A percentile compares a stretch with the other conserved stretches of the same genome.
Conservation (phyloP, 2,329 filamentous ascomycete species). For the Aspergillus pseudoglaucus region DNA sequence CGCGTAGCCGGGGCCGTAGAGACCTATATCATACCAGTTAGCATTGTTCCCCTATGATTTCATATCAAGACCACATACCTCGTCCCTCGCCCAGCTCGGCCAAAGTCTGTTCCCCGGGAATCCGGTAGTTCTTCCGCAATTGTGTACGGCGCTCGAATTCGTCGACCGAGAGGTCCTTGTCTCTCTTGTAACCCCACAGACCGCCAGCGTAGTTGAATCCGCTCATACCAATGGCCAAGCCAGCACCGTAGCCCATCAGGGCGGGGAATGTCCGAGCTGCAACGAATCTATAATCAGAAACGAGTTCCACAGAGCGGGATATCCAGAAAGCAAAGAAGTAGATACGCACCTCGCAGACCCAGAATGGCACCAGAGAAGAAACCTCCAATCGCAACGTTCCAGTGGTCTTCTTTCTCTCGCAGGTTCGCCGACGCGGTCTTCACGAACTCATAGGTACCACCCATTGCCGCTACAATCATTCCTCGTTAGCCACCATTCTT, state of each 20-base stretch:
- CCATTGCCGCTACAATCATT: constrained; percentile 55
- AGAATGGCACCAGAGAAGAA: constrained; percentile 68
- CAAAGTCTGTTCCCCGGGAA: constrained; percentile 72
- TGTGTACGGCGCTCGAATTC: constrained; percentile 72
- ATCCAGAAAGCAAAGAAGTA: background rate
- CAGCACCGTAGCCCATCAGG: constrained; percentile 61
- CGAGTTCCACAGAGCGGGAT: background rate
- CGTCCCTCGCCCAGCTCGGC: constrained; percentile 78
- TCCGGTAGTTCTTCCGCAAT: constrained; percentile 65
- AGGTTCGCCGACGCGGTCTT: constrained; percentile 74
- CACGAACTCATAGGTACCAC: constrained; percentile 71
- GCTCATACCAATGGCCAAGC: constrained; percentile 53
- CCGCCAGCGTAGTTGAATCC: constrained; percentile 64
- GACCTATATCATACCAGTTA: constrained; percentile 49
- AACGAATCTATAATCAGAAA: constrained; percentile 8
- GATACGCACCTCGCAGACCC: constrained; percentile 61
- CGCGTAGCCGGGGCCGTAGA: constrained; percentile 73
- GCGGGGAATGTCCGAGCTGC: constrained; percentile 61
- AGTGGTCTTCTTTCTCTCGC: constrained; percentile 72
- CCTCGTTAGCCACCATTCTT: constrained; percentile 6
- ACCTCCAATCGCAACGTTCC: constrained; percentile 68
- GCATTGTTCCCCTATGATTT: background rate
- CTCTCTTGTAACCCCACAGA: constrained; percentile 47
- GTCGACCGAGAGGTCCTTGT: constrained; percentile 53
- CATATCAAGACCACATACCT: constrained; percentile 51